Base-by-base conservation (phyloP, 306 rosid genomes). In the Cicer judaicum region DNA sequence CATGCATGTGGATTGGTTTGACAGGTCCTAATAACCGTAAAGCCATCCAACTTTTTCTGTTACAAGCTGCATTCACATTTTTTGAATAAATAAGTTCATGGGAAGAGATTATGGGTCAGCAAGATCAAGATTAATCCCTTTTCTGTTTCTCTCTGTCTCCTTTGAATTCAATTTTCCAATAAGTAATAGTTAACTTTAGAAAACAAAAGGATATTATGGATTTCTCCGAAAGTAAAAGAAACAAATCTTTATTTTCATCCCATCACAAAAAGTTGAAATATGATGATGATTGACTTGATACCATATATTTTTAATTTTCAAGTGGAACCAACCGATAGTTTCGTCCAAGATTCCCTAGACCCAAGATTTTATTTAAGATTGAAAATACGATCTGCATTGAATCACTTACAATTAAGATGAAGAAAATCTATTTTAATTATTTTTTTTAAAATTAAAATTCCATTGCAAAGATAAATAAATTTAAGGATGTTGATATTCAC, bases 281-380 rank as follows among this genome's bases (percentile, higher is more conserved):
- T 57, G 76, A 72, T 2, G 72, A 77, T 49, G 61, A 68, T 81
- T 72, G 78, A 77, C 24, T 81, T 65, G 78, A 81, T 77, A 63
- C 81, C 81, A 64, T 29, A 60, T 7, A 60, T 72, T 72, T 70
- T 59, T 11, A 62, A 21, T 72, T 72, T 70, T 59, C 11, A 68
- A 44, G 42, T 63, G 63, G 66, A 11, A 12, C 62, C 67, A 12
- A 38, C n/a, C 5, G 10, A 80, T 72, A 69, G 48, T 19, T 77
- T 78, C 64, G 18, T 59, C 63, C 53, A 70, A 78, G 83, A 84
- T 84, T 81, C 79, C 75, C 38, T 64, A 3, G 68, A 2, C 2
- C 2, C 24, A 21, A 21, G 24, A 21, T 21, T 2, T 21, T 21
- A 21, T 21, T 21, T 21, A 21, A 1, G 24, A 1, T 1, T 1